These are phyloP conservation scores for Podospora australis DNA, from an alignment of 495 filamentous ascomycete genomes.

Conservation along the genomic window DNA sequence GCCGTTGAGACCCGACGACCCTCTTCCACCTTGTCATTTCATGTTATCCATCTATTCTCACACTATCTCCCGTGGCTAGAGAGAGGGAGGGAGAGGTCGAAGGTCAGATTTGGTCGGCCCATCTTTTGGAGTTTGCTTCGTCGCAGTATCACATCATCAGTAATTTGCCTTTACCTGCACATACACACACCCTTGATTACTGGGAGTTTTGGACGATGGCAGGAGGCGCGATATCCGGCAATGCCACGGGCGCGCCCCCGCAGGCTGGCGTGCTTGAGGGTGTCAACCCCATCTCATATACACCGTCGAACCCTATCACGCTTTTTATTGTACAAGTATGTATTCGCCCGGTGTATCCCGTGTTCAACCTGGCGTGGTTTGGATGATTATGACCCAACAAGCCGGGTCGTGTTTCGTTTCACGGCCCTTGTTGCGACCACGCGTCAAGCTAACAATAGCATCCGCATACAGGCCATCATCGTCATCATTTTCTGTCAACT, in stretches of 20 bases:
- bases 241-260: conserved; percentile 15
- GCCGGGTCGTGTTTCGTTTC: conserved; percentile 1
- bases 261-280: conserved; percentile 41
- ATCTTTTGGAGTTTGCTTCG: too few relatives aligned
- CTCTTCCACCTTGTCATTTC: too few relatives aligned
- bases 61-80: too few relatives aligned
- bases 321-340: conserved; percentile 90
- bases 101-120: too few relatives aligned
- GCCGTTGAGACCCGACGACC: too few relatives aligned
- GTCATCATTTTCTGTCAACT: conserved; percentile 87
- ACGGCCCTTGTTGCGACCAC: neutral
- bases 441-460: conserved; percentile 21
- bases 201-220: conserved; percentile 5
- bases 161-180: too few relatives aligned
- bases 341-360: neutral
- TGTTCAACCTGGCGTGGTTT: neutral
- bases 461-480: conserved; percentile 60
- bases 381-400: too few relatives aligned
- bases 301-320: conserved; percentile 76
- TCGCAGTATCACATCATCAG: too few relatives aligned
- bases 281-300: conserved; percentile 63
- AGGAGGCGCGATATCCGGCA: conserved; percentile 5
- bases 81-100: too few relatives aligned
- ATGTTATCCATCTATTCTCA: too few relatives aligned
- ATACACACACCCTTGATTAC: neutral